Conservation (phyloP, 257 asterid genomes). For the Osmanthus fragrans region DNA sequence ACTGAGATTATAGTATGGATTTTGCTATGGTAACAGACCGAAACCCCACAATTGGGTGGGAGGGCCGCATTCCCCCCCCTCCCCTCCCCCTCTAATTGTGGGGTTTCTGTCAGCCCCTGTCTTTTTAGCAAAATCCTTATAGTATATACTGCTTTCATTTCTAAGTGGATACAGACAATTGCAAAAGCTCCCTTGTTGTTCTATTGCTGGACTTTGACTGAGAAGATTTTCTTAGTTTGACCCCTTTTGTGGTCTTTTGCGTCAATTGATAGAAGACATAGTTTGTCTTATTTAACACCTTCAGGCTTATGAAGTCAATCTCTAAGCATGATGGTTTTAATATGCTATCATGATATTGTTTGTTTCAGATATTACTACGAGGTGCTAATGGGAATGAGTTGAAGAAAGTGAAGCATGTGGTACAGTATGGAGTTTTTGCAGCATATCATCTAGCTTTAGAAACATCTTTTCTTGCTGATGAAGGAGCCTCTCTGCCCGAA, state of each 20-base stretch:
- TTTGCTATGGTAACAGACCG: too few relatives aligned
- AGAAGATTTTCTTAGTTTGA: constrained; percentile 7
- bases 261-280: not conserved
- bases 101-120: too few relatives aligned
- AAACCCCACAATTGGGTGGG: too few relatives aligned
- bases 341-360: constrained; percentile 23
- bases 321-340: constrained; percentile 17
- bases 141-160: not conserved
- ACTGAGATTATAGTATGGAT: not conserved
- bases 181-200: constrained; percentile 7
- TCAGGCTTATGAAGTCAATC: constrained; percentile 4
- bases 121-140: not conserved
- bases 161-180: constrained; percentile 6
- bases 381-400: constrained; percentile 90
- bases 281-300: constrained; percentile 3
- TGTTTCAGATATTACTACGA: constrained; percentile 78
- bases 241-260: constrained; percentile 1
- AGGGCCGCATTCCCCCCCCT: too few relatives aligned
- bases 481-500: constrained; percentile 92
- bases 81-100: too few relatives aligned
- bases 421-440: constrained; percentile 93
- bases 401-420: constrained; percentile 92
- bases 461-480: constrained; percentile 98
- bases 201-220: constrained; percentile 14
- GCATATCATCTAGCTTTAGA: constrained; percentile 98